Evolutionary conservation across 345 rosid genomes (phyloP).

Genomic region (Moringa oleifera): DNA sequence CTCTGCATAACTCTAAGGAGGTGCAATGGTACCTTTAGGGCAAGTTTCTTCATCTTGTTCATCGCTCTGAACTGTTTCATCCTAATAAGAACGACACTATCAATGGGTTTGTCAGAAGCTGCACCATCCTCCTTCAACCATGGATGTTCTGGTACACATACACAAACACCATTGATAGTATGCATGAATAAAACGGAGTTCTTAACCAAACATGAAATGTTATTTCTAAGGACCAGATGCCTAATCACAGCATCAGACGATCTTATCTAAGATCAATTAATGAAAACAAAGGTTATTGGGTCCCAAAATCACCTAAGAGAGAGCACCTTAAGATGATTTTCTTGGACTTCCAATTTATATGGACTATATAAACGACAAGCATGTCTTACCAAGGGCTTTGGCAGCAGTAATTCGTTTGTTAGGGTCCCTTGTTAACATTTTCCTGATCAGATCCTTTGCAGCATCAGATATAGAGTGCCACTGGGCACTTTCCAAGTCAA

Average conservation of each 20-base stretch:
- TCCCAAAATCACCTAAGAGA: neutral
- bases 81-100: conserved; percentile 73
- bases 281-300: neutral
- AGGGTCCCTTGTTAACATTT: conserved; percentile 67
- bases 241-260: too few relatives aligned
- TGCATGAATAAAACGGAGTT: too few relatives aligned
- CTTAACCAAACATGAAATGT: too few relatives aligned
- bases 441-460: conserved; percentile 75
- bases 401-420: conserved; percentile 67
- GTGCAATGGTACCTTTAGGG: conserved; percentile 52
- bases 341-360: neutral
- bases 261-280: neutral
- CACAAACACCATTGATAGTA: too few relatives aligned
- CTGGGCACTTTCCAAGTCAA: conserved; percentile 61
- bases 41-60: conserved; percentile 92
- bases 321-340: neutral
- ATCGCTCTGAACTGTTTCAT: conserved; percentile 86
- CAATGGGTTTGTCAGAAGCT: conserved; percentile 68
- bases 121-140: conserved; percentile 60
- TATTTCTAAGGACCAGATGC: too few relatives aligned
- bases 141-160: conserved; percentile 59
- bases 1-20: neutral
- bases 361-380: neutral
- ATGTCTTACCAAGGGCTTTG: conserved; percentile 63
- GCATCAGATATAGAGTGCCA: conserved; percentile 72